These are phyloP conservation scores for Mortierella antarctica DNA, from an alignment of 192 early-diverging fungal species.

Conservation along the genomic window DNA sequence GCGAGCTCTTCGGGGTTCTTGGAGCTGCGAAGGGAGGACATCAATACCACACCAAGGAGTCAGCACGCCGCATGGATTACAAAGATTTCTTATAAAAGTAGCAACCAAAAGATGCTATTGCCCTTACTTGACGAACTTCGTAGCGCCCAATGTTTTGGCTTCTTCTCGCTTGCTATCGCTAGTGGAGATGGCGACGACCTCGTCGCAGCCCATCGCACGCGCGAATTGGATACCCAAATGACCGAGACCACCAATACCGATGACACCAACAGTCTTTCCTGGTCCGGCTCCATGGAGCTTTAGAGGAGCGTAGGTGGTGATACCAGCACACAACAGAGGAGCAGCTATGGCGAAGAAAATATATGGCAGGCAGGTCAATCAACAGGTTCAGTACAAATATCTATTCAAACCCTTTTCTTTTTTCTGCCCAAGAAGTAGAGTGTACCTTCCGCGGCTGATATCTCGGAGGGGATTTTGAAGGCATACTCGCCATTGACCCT, in stretches of 20 bases:
- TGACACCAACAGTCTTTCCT: slow-evolving; percentile 65
- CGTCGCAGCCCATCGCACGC: slow-evolving; percentile 57
- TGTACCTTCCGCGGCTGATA: slow-evolving; percentile 63
- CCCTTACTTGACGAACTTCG: slow-evolving; percentile 56
- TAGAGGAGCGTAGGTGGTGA: slow-evolving; percentile 78
- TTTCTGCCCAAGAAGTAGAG: too few relatives aligned
- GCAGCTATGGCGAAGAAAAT: slow-evolving; percentile 57
- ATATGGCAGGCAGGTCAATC: background rate
- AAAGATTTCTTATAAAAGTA: background rate
- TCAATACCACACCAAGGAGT: background rate
- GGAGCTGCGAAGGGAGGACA: slow-evolving; percentile 3
- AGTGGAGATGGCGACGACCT: slow-evolving; percentile 71
- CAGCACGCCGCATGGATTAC: too few relatives aligned
- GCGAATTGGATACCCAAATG: slow-evolving; percentile 78
- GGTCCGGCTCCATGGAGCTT: slow-evolving; percentile 57
- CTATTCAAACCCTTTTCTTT: too few relatives aligned
- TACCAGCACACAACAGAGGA: slow-evolving; percentile 87
- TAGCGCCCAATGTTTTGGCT: slow-evolving; percentile 68
- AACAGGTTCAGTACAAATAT: too few relatives aligned
- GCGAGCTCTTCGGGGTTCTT: slow-evolving; percentile 36
- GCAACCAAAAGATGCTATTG: background rate
- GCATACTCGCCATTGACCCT: slow-evolving; percentile 69
- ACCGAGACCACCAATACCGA: slow-evolving; percentile 79
- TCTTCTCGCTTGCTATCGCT: slow-evolving; percentile 66
- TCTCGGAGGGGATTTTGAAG: slow-evolving; percentile 69